Percentiles rank a stretch among this genome's conserved stretches.
These are phyloP conservation scores for Podaxis sp. DNA, from an alignment of 768 basidiomycete genomes.

Conservation along the genomic window DNA sequence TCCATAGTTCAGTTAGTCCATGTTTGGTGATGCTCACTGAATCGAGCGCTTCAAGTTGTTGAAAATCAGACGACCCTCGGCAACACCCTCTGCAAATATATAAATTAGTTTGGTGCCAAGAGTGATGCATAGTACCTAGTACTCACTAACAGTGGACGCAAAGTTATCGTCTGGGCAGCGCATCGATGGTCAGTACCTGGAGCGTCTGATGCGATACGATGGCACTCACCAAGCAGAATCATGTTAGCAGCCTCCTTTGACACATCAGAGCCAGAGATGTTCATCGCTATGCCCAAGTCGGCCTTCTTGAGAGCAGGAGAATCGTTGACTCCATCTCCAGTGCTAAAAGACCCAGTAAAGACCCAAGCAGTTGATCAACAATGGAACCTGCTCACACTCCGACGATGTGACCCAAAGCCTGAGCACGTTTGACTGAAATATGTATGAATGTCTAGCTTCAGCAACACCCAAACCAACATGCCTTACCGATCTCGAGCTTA, in stretches of 20 bases:
- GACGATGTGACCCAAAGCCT: slow-evolving; percentile 67
- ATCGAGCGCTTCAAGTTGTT: slow-evolving; percentile 69
- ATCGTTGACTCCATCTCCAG: slow-evolving; percentile 71
- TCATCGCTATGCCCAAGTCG: slow-evolving; percentile 73
- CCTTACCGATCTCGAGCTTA: slow-evolving; percentile 66
- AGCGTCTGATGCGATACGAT: not conserved
- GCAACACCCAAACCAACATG: not conserved
- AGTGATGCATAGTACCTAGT: not conserved
- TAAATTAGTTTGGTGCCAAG: not conserved
- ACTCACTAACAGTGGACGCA: slow-evolving; percentile 66
- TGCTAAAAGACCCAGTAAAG: slow-evolving; percentile 30
- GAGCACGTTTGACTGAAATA: slow-evolving; percentile 57
- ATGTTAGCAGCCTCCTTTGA: slow-evolving; percentile 75
- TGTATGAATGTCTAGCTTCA: not conserved
- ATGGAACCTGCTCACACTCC: slow-evolving; percentile 48
- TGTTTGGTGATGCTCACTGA: slow-evolving; percentile 35
- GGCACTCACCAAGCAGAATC: slow-evolving; percentile 54
- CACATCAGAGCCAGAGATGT: slow-evolving; percentile 69
- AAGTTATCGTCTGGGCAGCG: slow-evolving; percentile 58
- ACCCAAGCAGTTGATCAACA: not conserved
- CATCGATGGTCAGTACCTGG: not conserved
- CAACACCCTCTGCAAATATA: slow-evolving; percentile 48
- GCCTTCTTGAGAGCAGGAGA: slow-evolving; percentile 70
- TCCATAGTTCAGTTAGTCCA: not conserved
- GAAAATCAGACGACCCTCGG: slow-evolving; percentile 67